Evolutionary conservation across 441 rosid genomes (phyloP).

Genomic region (Populus hybrid): DNA sequence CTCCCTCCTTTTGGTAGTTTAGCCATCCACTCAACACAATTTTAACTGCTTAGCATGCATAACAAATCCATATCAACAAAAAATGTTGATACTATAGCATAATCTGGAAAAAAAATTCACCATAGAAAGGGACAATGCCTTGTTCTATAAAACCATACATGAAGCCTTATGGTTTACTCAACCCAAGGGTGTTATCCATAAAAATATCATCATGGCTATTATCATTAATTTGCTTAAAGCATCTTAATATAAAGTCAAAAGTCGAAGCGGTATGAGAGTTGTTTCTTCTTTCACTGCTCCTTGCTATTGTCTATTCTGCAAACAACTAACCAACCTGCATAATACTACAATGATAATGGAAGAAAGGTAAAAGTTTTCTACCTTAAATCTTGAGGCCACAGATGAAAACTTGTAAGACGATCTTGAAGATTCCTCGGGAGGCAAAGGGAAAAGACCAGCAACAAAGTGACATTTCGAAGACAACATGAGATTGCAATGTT

Average conservation of each 20-base stretch:
- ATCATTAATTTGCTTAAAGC: not conserved
- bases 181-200: not conserved
- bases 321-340: not conserved
- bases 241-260: not conserved
- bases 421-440: slow-evolving; percentile 66
- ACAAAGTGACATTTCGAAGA: slow-evolving; percentile 83
- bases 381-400: slow-evolving; percentile 93
- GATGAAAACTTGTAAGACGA: slow-evolving; percentile 98
- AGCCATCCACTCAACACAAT: not conserved
- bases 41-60: not conserved
- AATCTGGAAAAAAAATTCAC: not conserved
- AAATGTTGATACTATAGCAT: not conserved
- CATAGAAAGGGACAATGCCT: not conserved
- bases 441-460: slow-evolving; percentile 69
- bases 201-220: not conserved
- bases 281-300: not conserved
- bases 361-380: slow-evolving; percentile 20
- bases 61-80: not conserved
- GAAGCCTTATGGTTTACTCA: not conserved
- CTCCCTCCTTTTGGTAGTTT: no score
- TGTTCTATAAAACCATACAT: not conserved
- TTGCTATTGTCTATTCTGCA: not conserved
- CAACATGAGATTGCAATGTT: slow-evolving; percentile 85
- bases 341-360: not conserved
- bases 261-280: not conserved